A percentile compares a stretch with the other conserved stretches of the same genome.
Evolutionary conservation across 768 basidiomycete species (phyloP).

Genomic region (Clathrus columnatus): DNA sequence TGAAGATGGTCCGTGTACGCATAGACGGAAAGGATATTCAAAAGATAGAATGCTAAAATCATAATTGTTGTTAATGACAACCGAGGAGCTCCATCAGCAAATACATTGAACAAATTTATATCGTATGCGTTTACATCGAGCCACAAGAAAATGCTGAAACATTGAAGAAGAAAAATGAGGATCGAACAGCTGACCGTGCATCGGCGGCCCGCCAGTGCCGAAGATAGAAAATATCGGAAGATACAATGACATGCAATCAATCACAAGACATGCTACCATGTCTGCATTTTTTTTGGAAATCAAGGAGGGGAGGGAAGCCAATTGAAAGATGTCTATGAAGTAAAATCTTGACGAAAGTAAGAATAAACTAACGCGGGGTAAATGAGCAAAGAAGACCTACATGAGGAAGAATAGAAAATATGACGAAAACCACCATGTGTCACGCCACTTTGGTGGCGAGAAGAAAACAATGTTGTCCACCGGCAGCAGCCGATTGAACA

Average conservation of each 20-base stretch:
- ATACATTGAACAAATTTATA: neutral
- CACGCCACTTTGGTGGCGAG: constrained; percentile 7
- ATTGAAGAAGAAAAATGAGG: neutral
- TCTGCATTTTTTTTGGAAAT: neutral
- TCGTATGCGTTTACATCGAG: neutral
- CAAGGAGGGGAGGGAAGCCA: neutral
- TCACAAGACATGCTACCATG: neutral
- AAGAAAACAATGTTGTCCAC: constrained; percentile 15
- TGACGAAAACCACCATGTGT: neutral
- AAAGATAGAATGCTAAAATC: neutral
- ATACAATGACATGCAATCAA: neutral
- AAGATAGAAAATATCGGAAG: neutral
- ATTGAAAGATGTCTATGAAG: neutral
- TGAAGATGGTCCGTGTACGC: too few species aligned
- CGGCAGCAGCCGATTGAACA: constrained; percentile 11
- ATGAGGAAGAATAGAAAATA: neutral
- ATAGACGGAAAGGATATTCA: neutral
- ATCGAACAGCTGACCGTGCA: neutral
- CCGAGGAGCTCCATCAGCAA: too few species aligned
- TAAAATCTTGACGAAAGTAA: neutral
- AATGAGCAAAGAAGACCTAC: neutral
- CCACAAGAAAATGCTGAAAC: neutral
- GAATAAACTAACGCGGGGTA: neutral
- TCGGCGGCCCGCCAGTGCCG: neutral
- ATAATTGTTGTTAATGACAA: neutral